Percentiles rank a stretch among this genome's conserved stretches.
phyloP scores from a whole-genome alignment of 2,329 filamentous ascomycete genomes.

The Chaetoscypha palmicola region DNA sequence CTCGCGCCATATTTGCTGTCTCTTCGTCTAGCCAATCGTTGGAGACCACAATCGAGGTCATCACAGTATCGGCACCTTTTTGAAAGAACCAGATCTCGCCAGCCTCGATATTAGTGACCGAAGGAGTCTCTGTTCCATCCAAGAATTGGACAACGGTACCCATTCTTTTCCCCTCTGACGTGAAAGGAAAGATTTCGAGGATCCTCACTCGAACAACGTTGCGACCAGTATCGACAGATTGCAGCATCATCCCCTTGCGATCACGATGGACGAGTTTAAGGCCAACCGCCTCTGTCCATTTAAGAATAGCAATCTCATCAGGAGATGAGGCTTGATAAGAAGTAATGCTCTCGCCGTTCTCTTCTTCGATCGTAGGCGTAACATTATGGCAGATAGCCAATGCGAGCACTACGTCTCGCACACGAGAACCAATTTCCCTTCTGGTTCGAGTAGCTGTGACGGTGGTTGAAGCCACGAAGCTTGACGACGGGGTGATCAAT shows the following conservation, averaged over 20 bases:
- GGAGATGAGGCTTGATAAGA: slow-evolving; percentile 96
- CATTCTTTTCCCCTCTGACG: slow-evolving; percentile 96
- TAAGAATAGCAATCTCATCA: slow-evolving; percentile 96
- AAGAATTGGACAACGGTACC: slow-evolving; percentile 89
- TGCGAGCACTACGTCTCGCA: slow-evolving; percentile 87
- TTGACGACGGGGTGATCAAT: slow-evolving; percentile 71
- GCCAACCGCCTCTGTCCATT: slow-evolving; percentile 89
- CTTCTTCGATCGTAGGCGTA: slow-evolving; percentile 81
- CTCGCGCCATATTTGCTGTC: slow-evolving; percentile 98
- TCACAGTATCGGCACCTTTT: slow-evolving; percentile 96
- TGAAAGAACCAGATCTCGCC: slow-evolving; percentile 98
- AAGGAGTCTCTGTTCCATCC: slow-evolving; percentile 44
- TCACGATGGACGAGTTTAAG: slow-evolving; percentile 79
- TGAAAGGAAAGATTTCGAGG: slow-evolving; percentile 93
- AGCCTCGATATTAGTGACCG: slow-evolving; percentile 41
- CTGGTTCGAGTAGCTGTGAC: slow-evolving; percentile 70
- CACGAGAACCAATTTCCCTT: slow-evolving; percentile 86
- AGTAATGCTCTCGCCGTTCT: slow-evolving; percentile 67
- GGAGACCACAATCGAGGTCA: slow-evolving; percentile 88
- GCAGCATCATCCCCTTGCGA: slow-evolving; percentile 74
- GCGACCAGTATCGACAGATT: slow-evolving; percentile 66
- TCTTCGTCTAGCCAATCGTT: slow-evolving; percentile 99
- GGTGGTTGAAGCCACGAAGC: slow-evolving; percentile 51
- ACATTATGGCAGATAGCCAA: slow-evolving; percentile 95
- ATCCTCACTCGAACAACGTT: slow-evolving; percentile 79